Evolutionary conservation across 495 filamentous ascomycete genomes (phyloP).

Genomic region (Penicillium lividum): DNA sequence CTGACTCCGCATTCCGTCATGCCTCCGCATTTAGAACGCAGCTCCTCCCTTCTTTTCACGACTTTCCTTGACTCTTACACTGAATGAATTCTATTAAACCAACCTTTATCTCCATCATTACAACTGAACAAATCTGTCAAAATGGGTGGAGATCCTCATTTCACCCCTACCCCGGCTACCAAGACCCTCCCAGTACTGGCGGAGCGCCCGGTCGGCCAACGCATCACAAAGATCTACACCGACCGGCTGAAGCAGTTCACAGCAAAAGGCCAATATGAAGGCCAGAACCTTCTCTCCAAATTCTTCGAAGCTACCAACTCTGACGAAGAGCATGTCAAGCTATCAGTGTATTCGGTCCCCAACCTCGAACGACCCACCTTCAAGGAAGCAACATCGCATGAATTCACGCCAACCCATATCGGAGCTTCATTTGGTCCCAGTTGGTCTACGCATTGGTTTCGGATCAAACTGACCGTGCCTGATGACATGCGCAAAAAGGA

Average conservation of each 20-base stretch:
- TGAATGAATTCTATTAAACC: too few species aligned
- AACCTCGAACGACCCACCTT: constrained; percentile 81
- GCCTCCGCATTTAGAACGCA: constrained; percentile 18
- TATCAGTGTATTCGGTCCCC: constrained; percentile 85
- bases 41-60: constrained; percentile 10
- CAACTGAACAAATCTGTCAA: constrained; percentile 11
- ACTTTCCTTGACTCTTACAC: neutral
- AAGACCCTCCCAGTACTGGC: constrained; percentile 59
- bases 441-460: constrained; percentile 99
- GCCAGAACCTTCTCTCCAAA: constrained; percentile 76
- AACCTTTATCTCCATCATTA: neutral
- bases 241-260: constrained; percentile 83
- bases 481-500: constrained; percentile 67
- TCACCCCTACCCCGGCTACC: constrained; percentile 35
- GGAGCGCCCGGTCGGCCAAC: constrained; percentile 70
- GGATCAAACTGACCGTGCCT: constrained; percentile 75
- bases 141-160: constrained; percentile 51
- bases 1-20: constrained; percentile 27
- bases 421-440: constrained; percentile 86
- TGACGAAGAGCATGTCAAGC: constrained; percentile 74
- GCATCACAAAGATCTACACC: constrained; percentile 84
- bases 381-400: constrained; percentile 77
- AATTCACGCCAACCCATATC: constrained; percentile 73
- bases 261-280: constrained; percentile 74
- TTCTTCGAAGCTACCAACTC: constrained; percentile 72